phyloP scores from a whole-genome alignment of 768 basidiomycete genomes.

The Lentinula edodes region DNA sequence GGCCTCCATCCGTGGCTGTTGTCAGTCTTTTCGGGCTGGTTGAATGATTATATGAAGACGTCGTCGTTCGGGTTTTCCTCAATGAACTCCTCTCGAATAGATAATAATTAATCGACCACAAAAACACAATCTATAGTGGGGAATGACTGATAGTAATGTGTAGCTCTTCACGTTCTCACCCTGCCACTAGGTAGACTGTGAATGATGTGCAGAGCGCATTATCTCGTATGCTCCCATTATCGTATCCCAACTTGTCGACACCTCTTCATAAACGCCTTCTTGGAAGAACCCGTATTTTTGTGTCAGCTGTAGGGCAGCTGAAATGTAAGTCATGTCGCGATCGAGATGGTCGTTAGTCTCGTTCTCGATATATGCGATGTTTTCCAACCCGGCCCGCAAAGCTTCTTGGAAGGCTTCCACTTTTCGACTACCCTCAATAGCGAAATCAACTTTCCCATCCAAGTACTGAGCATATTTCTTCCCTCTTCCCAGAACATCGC shows the following conservation, averaged over 20 bases:
- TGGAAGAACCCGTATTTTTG: not conserved
- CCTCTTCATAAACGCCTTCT: not conserved
- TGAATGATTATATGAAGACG: not conserved
- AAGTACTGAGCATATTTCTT: too few relatives aligned
- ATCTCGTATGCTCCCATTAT: not conserved
- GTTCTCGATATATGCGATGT: not conserved
- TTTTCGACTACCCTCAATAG: too few relatives aligned
- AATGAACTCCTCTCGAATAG: too few relatives aligned
- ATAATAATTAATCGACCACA: too few relatives aligned
- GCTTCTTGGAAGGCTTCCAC: not conserved
- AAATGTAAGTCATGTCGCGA: not conserved
- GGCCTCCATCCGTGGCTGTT: slow-evolving; percentile 58
- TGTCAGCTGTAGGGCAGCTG: not conserved
- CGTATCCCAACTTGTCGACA: not conserved
- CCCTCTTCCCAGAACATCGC: too few relatives aligned
- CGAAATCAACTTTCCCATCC: too few relatives aligned
- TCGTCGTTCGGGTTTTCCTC: not conserved
- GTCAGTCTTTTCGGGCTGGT: slow-evolving; percentile 66
- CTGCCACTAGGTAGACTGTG: too few relatives aligned
- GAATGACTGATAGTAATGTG: too few relatives aligned
- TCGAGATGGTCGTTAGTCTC: not conserved
- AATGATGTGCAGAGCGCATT: too few relatives aligned
- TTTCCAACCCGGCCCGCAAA: not conserved
- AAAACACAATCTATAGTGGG: too few relatives aligned
- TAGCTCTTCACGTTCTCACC: not conserved